These are phyloP conservation scores for Arthrobotrys sinensis DNA, from an alignment of 2,329 filamentous ascomycete species.

Conservation along the genomic window DNA sequence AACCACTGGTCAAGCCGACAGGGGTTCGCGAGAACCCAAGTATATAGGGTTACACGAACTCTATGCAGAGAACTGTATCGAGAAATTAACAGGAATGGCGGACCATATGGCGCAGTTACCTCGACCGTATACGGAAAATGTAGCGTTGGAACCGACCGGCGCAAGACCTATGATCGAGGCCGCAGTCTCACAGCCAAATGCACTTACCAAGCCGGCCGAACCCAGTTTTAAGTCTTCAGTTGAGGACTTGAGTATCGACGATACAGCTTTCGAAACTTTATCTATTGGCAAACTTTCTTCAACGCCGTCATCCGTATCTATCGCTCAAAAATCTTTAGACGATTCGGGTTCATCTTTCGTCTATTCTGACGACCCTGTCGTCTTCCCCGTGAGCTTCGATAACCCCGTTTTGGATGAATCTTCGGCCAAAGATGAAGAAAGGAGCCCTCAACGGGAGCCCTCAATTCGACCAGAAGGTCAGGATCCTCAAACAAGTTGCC, in stretches of 20 bases:
- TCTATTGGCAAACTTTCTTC: neutral
- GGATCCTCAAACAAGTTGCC: neutral
- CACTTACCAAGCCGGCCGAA: neutral
- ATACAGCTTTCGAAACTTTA: neutral
- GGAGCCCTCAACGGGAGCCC: no score
- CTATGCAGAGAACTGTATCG: conserved; percentile 15
- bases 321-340: neutral
- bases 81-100: neutral
- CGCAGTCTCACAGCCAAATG: neutral
- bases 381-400: neutral
- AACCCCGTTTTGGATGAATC: neutral
- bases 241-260: neutral
- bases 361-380: neutral
- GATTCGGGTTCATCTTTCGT: neutral
- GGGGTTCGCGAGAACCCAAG: neutral
- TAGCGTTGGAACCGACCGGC: neutral
- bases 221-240: conserved; percentile 6
- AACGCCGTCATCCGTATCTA: neutral
- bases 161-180: neutral
- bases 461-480: neutral
- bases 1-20: neutral
- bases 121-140: conserved; percentile 8
- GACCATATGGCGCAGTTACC: neutral
- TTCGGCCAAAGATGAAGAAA: neutral
- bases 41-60: conserved; percentile 2